Conservation (phyloP, 805 yeast species). For the Isabelozyma gotoi region DNA sequence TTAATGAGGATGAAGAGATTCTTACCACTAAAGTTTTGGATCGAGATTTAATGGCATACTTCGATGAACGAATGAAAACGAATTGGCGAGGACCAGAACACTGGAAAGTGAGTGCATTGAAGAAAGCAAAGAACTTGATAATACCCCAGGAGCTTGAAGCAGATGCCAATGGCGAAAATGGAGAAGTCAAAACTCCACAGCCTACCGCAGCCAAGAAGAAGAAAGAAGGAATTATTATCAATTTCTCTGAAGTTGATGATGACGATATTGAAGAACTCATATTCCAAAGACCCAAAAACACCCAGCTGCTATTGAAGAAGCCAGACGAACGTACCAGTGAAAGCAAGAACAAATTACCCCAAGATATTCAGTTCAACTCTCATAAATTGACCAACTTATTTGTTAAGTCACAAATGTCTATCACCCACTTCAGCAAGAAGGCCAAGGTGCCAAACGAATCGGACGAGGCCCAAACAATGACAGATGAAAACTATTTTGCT, state of each 20-base stretch:
- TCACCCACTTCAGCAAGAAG: constrained; percentile 25
- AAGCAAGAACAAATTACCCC: constrained; percentile 58
- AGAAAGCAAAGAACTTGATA: constrained; percentile 34
- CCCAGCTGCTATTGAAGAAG: constrained; percentile 7
- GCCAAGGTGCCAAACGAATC: constrained; percentile 16
- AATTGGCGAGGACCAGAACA: constrained; percentile 92
- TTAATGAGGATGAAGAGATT: constrained; percentile 12
- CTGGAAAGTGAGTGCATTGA: constrained; percentile 76
- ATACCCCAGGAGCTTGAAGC: constrained; percentile 2
- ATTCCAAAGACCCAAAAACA: constrained; percentile 32
- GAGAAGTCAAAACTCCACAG: constrained; percentile 4
- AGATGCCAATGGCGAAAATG: constrained; percentile 4
- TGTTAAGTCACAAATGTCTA: constrained; percentile 57
- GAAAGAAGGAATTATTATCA: constrained; percentile 22
- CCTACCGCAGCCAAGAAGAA: constrained; percentile 12
- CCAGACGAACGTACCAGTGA: constrained; percentile 3
- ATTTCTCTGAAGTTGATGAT: constrained; percentile 31
- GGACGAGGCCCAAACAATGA: constrained; percentile 31
- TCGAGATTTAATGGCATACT: constrained; percentile 72
- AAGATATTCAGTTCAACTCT: constrained; percentile 71
- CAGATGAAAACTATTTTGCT: constrained; percentile 77
- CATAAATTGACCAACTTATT: constrained; percentile 65
- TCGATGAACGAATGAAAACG: constrained; percentile 65
- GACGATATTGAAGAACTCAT: constrained; percentile 31
- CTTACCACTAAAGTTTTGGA: constrained; percentile 39